phyloP scores from a whole-genome alignment of 768 basidiomycete species.

The Candolleomyces aberdarensis region DNA sequence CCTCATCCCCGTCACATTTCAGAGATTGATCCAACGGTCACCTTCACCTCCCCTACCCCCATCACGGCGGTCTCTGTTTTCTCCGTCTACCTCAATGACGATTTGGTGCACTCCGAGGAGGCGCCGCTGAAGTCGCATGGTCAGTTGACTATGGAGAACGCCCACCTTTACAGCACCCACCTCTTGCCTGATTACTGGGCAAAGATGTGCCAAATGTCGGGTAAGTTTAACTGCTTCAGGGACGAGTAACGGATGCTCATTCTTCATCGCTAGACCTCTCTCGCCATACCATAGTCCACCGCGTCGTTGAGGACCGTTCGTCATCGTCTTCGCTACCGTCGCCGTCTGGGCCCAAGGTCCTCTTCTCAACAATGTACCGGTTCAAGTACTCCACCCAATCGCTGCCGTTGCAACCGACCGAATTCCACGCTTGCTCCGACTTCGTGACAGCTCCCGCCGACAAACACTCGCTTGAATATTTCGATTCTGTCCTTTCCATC shows the following conservation, averaged over 20 bases:
- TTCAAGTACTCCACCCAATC: slow-evolving; percentile 36
- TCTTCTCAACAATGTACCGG: slow-evolving; percentile 60
- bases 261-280: slow-evolving; percentile 51
- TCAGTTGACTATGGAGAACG: slow-evolving; percentile 19
- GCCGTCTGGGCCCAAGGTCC: slow-evolving; percentile 19
- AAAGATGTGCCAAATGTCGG: slow-evolving; percentile 49
- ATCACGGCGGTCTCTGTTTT: slow-evolving; percentile 40
- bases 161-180: slow-evolving; percentile 53
- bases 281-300: slow-evolving; percentile 63
- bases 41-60: slow-evolving; percentile 5
- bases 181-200: slow-evolving; percentile 68
- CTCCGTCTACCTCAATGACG: slow-evolving; percentile 48
- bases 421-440: slow-evolving; percentile 6
- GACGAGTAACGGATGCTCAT: slow-evolving; percentile 4
- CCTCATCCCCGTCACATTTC: slow-evolving; percentile 7
- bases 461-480: slow-evolving; percentile 3
- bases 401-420: slow-evolving; percentile 5
- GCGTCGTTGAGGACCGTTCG: slow-evolving; percentile 42
- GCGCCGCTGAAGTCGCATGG: slow-evolving; percentile 32
- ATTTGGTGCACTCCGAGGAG: slow-evolving; percentile 50
- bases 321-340: slow-evolving; percentile 19
- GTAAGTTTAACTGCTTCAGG: slow-evolving; percentile 32
- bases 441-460: slow-evolving; percentile 2
- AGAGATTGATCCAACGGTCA: slow-evolving; percentile 9
- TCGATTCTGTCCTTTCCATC: slow-evolving; percentile 6